Percentiles rank a stretch among this genome's conserved stretches.
These are phyloP conservation scores for Boletus speciosus DNA, from an alignment of 768 basidiomycete species.

Conservation along the genomic window DNA sequence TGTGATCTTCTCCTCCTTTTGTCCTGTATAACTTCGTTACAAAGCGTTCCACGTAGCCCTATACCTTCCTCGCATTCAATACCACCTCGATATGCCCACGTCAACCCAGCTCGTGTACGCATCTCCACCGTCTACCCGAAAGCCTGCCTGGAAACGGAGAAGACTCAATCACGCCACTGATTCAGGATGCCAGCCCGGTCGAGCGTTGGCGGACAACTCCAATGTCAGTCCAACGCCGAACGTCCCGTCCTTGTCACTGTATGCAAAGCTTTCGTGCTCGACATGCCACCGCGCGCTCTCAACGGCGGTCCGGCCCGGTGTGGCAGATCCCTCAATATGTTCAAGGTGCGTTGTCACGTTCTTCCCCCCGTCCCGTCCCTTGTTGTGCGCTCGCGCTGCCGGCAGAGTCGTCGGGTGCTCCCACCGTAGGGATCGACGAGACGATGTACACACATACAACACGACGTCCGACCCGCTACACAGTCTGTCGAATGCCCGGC, in stretches of 20 bases:
- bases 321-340: constrained; percentile 11
- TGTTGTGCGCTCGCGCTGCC: background rate
- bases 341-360: constrained; percentile 18
- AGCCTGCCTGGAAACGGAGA: constrained; percentile 25
- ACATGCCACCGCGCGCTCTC: constrained; percentile 30
- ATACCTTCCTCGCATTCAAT: background rate
- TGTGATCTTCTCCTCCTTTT: background rate
- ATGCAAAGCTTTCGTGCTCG: constrained; percentile 25
- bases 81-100: constrained; percentile 14
- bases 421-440: no score
- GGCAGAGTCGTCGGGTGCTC: background rate
- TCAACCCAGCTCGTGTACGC: constrained; percentile 11
- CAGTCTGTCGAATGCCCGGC: no score
- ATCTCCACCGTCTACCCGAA: constrained; percentile 13
- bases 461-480: no score
- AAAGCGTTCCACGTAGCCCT: background rate
- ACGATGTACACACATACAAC: no score
- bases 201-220: constrained; percentile 19
- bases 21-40: background rate
- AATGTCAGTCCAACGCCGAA: constrained; percentile 8
- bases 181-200: constrained; percentile 10
- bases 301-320: constrained; percentile 13
- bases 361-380: background rate
- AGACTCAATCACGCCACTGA: constrained; percentile 19
- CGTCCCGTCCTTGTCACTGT: background rate